These are phyloP conservation scores for Leccinum pachyderme DNA, from an alignment of 1,284 basidiomycete species.

Conservation along the genomic window DNA sequence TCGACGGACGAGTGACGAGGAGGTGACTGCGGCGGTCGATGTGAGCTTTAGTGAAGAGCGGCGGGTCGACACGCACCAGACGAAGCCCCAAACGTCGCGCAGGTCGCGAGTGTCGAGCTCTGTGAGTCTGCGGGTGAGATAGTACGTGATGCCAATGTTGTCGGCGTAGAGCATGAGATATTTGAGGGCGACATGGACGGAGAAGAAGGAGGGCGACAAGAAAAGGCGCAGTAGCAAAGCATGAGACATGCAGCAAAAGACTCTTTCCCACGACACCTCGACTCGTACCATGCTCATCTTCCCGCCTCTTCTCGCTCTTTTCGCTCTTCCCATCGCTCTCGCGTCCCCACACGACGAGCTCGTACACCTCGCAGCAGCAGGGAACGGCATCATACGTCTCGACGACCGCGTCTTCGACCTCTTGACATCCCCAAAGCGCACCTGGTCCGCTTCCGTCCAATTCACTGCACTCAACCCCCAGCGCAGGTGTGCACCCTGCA, in stretches of 20 bases:
- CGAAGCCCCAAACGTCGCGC: slow-evolving; percentile 94
- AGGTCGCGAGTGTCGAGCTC: slow-evolving; percentile 79
- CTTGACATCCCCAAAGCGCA: slow-evolving; percentile 68
- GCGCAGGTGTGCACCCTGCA: slow-evolving; percentile 81
- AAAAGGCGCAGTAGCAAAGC: slow-evolving; percentile 84
- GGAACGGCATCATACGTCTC: slow-evolving; percentile 79
- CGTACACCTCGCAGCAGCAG: slow-evolving; percentile 60
- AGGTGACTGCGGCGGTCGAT: slow-evolving; percentile 65
- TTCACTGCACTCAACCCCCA: slow-evolving; percentile 82
- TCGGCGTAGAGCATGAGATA: slow-evolving; percentile 88
- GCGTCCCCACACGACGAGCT: slow-evolving; percentile 53
- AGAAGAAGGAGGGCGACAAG: slow-evolving; percentile 87
- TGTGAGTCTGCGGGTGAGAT: slow-evolving; percentile 82
- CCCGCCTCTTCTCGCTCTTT: slow-evolving; percentile 44
- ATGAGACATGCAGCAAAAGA: slow-evolving; percentile 54
- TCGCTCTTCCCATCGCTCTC: slow-evolving; percentile 44
- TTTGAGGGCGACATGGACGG: slow-evolving; percentile 85
- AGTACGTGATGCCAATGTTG: slow-evolving; percentile 96
- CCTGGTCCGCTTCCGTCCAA: slow-evolving; percentile 81
- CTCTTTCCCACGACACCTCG: slow-evolving; percentile 28
- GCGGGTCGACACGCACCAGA: slow-evolving; percentile 62
- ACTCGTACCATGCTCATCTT: slow-evolving; percentile 38
- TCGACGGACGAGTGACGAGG: slow-evolving; percentile 85
- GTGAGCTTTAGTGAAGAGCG: slow-evolving; percentile 13
- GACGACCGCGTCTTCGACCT: slow-evolving; percentile 74